These are phyloP conservation scores for Trichophyton mentagrophytes DNA, from an alignment of 2,329 filamentous ascomycete species.

Conservation along the genomic window DNA sequence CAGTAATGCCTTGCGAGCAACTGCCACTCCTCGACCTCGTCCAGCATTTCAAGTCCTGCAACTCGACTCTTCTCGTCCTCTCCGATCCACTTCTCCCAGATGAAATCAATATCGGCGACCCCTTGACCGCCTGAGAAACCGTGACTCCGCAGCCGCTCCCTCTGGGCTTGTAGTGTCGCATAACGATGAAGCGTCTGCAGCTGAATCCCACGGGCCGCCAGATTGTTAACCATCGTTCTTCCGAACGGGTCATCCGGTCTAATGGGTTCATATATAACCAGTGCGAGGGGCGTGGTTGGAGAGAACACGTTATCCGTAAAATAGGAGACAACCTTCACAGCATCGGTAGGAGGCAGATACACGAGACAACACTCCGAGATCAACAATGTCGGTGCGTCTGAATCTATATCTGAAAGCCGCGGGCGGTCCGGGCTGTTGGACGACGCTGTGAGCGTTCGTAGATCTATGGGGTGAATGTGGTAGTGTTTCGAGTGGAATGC, in stretches of 20 bases:
- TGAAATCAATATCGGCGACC: conserved; percentile 49
- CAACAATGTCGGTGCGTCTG: conserved; percentile 61
- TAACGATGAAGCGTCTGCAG: conserved; percentile 73
- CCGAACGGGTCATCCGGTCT: conserved; percentile 76
- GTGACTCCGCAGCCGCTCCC: conserved; percentile 49
- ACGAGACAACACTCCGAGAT: conserved; percentile 93
- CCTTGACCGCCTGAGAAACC: conserved; percentile 50
- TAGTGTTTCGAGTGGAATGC: conserved; percentile 37
- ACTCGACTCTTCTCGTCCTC: conserved; percentile 64
- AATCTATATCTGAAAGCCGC: conserved; percentile 38
- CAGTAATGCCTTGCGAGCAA: conserved; percentile 80
- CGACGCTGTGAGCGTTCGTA: conserved; percentile 44
- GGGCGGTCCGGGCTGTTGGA: conserved; percentile 13
- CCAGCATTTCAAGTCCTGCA: conserved; percentile 68
- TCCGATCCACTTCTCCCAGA: conserved; percentile 66
- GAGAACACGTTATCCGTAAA: conserved; percentile 44
- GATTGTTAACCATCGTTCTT: conserved; percentile 79
- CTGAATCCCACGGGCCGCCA: conserved; percentile 65
- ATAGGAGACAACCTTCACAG: conserved; percentile 51
- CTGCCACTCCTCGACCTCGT: conserved; percentile 91
- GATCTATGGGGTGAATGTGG: conserved; percentile 54
- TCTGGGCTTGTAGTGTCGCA: conserved; percentile 55
- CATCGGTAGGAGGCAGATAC: conserved; percentile 59
- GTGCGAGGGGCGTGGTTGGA: conserved; percentile 38
- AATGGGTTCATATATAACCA: conserved; percentile 83